Conservation (phyloP, 805 yeast genomes). For the Novakomyces olei region DNA sequence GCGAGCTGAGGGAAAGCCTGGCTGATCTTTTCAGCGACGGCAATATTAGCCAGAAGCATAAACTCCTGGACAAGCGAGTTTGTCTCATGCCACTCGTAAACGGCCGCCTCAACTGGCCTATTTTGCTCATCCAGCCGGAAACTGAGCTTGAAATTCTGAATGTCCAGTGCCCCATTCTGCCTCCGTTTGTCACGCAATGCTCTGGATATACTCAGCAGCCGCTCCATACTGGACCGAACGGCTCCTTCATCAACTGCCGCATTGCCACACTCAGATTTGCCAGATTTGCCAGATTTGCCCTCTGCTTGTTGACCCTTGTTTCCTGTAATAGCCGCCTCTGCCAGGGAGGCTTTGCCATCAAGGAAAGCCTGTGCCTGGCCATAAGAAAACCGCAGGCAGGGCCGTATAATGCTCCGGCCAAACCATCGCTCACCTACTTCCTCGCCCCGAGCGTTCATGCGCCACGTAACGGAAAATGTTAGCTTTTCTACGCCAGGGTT, state of each 20-base stretch:
- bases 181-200: conserved; percentile 51
- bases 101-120: conserved; percentile 46
- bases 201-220: conserved; percentile 24
- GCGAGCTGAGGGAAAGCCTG: conserved; percentile 61
- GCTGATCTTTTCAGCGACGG: conserved; percentile 62
- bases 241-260: background rate
- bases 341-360: conserved; percentile 10
- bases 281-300: background rate
- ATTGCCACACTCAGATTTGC: background rate
- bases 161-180: conserved; percentile 25
- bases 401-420: conserved; percentile 45
- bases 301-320: background rate
- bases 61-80: conserved; percentile 49
- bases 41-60: conserved; percentile 55
- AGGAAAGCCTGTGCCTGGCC: conserved; percentile 15
- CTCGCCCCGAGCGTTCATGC: conserved; percentile 46
- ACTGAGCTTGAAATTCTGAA: conserved; percentile 35
- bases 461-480: conserved; percentile 58
- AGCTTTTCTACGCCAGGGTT: conserved; percentile 36
- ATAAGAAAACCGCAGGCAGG: conserved; percentile 35
- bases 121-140: conserved; percentile 74
- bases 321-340: conserved; percentile 11
- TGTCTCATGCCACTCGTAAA: conserved; percentile 39
- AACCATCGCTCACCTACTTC: conserved; percentile 59
- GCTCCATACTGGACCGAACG: background rate